Percentiles rank a stretch among this genome's conserved stretches.
Evolutionary conservation across 2,329 filamentous ascomycete genomes (phyloP).

Genomic region (Orbilia ellipsospora): DNA sequence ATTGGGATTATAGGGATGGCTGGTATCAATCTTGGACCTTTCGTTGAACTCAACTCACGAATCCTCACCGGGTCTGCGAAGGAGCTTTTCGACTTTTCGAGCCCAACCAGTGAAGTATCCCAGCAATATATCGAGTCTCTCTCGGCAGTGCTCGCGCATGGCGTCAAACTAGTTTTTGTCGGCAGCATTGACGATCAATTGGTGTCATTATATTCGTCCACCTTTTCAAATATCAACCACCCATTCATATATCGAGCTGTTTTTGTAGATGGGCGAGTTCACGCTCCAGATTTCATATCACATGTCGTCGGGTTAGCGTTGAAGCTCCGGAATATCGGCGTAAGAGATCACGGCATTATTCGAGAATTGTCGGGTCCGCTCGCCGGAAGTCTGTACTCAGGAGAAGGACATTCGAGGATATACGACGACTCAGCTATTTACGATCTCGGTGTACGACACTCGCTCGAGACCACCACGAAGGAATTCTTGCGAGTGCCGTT

Average conservation of each 20-base stretch:
- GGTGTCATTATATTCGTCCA: constrained; percentile 91
- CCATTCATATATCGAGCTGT: constrained; percentile 96
- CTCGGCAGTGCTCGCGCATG: constrained; percentile 78
- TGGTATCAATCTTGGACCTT: constrained; percentile 92
- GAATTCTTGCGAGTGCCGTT: constrained; percentile 56
- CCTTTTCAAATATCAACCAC: constrained; percentile 85
- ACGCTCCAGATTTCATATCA: constrained; percentile 92
- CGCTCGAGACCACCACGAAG: constrained; percentile 74
- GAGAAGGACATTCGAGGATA: constrained; percentile 90
- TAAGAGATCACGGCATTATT: constrained; percentile 92
- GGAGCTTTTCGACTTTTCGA: constrained; percentile 92
- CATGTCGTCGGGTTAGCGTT: constrained; percentile 92
- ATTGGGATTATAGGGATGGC: constrained; percentile 81
- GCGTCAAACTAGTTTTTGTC: constrained; percentile 84
- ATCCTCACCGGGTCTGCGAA: constrained; percentile 91
- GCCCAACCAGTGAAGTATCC: constrained; percentile 82
- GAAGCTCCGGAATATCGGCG: constrained; percentile 90
- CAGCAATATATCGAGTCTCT: constrained; percentile 82
- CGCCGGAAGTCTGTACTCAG: constrained; percentile 88
- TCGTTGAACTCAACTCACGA: constrained; percentile 88
- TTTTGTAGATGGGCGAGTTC: constrained; percentile 91
- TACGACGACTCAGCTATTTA: constrained; percentile 93
- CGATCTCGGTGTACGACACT: constrained; percentile 77
- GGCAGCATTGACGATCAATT: constrained; percentile 98
- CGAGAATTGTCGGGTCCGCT: constrained; percentile 88